Base-by-base conservation (phyloP, 805 yeast genomes). In the Grigorovia yakushimaensis region DNA sequence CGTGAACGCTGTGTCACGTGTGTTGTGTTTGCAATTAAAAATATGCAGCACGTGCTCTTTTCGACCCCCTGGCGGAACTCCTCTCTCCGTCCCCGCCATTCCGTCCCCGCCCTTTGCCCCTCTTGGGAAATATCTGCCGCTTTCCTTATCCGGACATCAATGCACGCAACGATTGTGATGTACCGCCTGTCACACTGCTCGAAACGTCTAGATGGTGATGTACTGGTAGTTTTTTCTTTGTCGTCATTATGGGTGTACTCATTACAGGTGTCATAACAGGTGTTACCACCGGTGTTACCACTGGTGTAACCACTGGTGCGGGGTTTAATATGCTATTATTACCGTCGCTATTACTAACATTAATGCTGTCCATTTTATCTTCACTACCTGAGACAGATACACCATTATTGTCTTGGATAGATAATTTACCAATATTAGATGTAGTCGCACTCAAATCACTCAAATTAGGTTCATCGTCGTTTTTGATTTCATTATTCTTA, bases 191-290 rank as follows among this genome's bases (percentile, higher is more conserved):
- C 2, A 55, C 50, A 38, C 56, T 53, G n/a, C 45, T 46, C 1
- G 56, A 44, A n/a, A 56, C 51, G 30, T 53, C 57, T 43, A 56
- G 42, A 45, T 56, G 59, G 35, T 56, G 53, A 38, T 56, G 59
- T 3, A 51, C 39, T 2, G 45, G 48, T 11, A 38, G 44, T 39
- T 50, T 54, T 39, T 48, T 50, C 42, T 45, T 55, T 10, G 13
- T 27, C 9, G 9, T 15, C 4, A 15, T 27, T 15, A 37, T 27
- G 9, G 48, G 38, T n/a, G 42, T 27, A 9, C 50, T 47, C 8
- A n/a, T n/a, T n/a, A n/a, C n/a, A n/a, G n/a, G n/a, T n/a, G 60
- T 54, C 15, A 52, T 49, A n/a, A 52, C 41, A 11, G 58, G 50
- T 17, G 56, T 47, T 44, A 22, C 22, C 4, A 41, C 23, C 8